Conservation (phyloP, 345 rosid genomes). For the Acer saccharum region DNA sequence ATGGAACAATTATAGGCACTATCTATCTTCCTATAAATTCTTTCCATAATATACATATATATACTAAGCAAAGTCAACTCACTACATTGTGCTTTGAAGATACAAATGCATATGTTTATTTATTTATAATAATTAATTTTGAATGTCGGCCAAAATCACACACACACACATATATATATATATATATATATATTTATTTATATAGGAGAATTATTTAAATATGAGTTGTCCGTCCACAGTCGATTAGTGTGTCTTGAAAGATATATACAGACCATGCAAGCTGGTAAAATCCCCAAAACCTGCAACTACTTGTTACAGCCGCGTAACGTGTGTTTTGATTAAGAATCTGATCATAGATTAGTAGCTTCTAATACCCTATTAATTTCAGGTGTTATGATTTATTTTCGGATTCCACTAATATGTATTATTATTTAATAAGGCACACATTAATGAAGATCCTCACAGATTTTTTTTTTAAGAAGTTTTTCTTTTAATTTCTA, state of each 20-base stretch:
- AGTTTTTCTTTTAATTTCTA: no score
- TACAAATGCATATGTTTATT: neutral
- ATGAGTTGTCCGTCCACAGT: neutral
- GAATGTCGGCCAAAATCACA: constrained; percentile 1
- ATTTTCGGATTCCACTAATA: neutral
- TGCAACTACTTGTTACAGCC: constrained; percentile 10
- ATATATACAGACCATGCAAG: constrained; percentile 7
- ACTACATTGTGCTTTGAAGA: neutral
- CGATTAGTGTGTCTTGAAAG: constrained; percentile 22
- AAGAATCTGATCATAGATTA: neutral
- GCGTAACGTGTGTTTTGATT: constrained; percentile 29
- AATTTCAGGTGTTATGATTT: neutral
- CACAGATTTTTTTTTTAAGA: no score
- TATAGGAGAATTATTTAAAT: neutral
- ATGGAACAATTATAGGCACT: neutral
- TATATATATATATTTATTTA: no score
- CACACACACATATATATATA: no score
- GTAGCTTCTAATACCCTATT: neutral
- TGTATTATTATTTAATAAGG: neutral
- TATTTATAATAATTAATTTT: neutral
- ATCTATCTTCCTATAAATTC: neutral
- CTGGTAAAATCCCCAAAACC: constrained; percentile 14
- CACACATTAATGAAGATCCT: neutral
- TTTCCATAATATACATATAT: neutral
- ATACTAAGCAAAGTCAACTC: constrained; percentile 12